phyloP scores from a whole-genome alignment of 148 eudicot genomes.

The Vaccinium vitisidaea region DNA sequence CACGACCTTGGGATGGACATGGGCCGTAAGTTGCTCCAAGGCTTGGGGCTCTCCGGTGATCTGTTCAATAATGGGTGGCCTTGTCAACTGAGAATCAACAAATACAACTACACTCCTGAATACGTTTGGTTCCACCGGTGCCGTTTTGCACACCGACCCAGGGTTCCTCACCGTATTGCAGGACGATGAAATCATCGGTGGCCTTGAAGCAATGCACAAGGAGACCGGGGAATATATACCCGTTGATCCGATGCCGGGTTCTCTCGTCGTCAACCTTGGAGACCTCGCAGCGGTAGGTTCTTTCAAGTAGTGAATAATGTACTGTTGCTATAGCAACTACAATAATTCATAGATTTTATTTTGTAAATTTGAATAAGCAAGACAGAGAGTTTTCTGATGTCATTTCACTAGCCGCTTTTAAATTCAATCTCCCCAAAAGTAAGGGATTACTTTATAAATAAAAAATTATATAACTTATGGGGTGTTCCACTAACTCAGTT shows the following conservation, averaged over 20 bases:
- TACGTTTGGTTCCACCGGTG: conserved; percentile 52
- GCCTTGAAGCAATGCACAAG: conserved; percentile 50
- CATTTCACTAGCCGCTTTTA: too few species aligned
- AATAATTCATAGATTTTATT: too few species aligned
- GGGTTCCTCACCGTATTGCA: conserved; percentile 55
- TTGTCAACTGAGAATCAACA: conserved; percentile 55
- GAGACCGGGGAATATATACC: conserved; percentile 29
- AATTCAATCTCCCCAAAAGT: too few species aligned
- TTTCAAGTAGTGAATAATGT: background rate
- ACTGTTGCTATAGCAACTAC: too few species aligned
- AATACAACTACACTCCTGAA: conserved; percentile 58
- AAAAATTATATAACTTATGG: too few species aligned
- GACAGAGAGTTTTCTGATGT: too few species aligned
- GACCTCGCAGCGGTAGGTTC: conserved; percentile 31
- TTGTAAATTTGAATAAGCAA: too few species aligned
- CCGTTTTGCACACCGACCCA: conserved; percentile 52
- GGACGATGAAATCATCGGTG: conserved; percentile 54
- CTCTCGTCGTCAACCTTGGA: conserved; percentile 55
- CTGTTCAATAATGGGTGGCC: conserved; percentile 49
- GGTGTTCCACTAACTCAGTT: too few species aligned
- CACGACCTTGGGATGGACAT: conserved; percentile 22
- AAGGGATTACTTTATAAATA: too few species aligned
- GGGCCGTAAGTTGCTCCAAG: conserved; percentile 21
- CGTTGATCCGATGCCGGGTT: conserved; percentile 45
- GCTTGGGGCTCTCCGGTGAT: conserved; percentile 34